Conservation (phyloP, 345 rosid genomes). For the Citrus australasica region DNA sequence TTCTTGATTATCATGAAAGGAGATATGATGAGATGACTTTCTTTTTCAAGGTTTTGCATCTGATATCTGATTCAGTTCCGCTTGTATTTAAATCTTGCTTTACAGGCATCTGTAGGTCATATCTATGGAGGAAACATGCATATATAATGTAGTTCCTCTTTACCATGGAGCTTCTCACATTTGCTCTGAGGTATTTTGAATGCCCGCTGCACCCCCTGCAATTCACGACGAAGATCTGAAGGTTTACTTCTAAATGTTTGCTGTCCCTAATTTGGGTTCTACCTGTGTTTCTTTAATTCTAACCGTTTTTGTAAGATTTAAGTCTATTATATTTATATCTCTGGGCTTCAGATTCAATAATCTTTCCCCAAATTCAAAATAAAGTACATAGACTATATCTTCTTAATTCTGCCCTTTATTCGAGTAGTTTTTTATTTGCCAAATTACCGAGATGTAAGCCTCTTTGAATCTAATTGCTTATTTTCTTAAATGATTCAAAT, state of each 20-base stretch:
- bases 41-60: constrained; percentile 3
- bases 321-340: neutral
- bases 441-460: no score
- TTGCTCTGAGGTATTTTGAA: neutral
- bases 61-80: constrained; percentile 10
- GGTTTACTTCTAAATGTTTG: neutral
- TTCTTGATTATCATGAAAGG: neutral
- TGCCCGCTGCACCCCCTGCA: neutral
- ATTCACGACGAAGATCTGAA: neutral
- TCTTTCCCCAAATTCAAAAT: no score
- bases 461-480: neutral
- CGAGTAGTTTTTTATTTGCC: no score
- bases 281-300: neutral
- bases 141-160: constrained; percentile 18
- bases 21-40: neutral
- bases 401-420: no score
- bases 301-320: neutral
- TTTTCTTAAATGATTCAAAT: neutral
- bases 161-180: neutral
- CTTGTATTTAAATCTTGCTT: neutral
- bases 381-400: no score
- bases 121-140: constrained; percentile 71
- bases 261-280: neutral
- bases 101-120: constrained; percentile 61
- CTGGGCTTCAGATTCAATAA: no score